Evolutionary conservation across 805 yeast species (phyloP).

Genomic region (Candida sonorensis): DNA sequence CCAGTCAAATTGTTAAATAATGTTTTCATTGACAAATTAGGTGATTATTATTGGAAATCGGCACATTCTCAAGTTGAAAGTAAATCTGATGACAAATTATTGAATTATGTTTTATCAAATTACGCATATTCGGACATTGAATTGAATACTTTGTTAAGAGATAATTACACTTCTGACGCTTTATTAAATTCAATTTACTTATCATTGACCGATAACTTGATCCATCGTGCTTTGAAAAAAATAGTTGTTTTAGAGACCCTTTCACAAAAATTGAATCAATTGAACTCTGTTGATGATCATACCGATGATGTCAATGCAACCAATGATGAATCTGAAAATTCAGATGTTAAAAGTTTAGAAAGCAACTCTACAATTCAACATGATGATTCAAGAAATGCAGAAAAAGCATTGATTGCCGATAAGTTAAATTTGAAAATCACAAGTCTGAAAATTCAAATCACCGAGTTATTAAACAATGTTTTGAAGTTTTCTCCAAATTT

Average conservation of each 20-base stretch:
- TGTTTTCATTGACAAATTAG: constrained; percentile 12
- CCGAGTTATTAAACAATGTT: constrained; percentile 8
- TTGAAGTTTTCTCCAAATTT: constrained; percentile 2
- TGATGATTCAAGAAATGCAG: no score
- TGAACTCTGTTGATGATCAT: constrained; percentile 4
- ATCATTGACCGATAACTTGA: constrained; percentile 8
- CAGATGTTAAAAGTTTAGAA: constrained; percentile 1
- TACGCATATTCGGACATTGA: constrained; percentile 10
- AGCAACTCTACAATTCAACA: no score
- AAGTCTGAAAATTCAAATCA: constrained; percentile 8
- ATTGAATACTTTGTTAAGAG: constrained; percentile 1
- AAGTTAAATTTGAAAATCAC: constrained; percentile 8
- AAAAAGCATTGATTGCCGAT: constrained; percentile 4
- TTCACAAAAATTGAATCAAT: constrained; percentile 3
- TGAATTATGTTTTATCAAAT: constrained; percentile 7
- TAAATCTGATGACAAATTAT: constrained; percentile 1
- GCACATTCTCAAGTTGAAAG: constrained; percentile 2
- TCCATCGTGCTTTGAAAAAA: constrained; percentile 10
- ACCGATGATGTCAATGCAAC: not conserved
- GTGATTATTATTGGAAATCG: constrained; percentile 13
- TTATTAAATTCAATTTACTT: constrained; percentile 8
- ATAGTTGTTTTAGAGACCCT: constrained; percentile 14
- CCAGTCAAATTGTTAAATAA: constrained; percentile 4
- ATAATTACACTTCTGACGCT: constrained; percentile 1
- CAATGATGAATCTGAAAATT: constrained; percentile 2